These are phyloP conservation scores for Tephrocybe rancida DNA, from an alignment of 768 basidiomycete genomes.

Conservation along the genomic window DNA sequence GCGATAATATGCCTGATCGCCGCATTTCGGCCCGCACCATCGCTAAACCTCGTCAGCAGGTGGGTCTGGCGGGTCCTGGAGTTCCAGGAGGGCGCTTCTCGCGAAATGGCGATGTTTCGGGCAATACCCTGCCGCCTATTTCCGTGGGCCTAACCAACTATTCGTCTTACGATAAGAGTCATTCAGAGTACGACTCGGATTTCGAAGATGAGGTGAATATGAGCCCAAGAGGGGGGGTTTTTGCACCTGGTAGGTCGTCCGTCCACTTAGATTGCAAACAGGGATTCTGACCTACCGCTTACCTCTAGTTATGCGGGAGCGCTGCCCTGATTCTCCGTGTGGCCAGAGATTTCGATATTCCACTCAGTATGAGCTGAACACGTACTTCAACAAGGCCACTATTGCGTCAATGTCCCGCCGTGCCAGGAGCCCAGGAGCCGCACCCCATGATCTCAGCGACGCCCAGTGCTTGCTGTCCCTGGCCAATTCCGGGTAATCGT, in stretches of 20 bases:
- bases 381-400: not conserved
- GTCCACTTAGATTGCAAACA: not conserved
- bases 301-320: not conserved
- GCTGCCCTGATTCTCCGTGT: not conserved
- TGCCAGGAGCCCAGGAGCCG: not conserved
- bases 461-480: not conserved
- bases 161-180: not conserved
- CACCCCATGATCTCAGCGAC: not conserved
- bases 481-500: not conserved
- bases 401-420: not conserved
- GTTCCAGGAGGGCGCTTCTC: not conserved
- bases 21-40: not conserved
- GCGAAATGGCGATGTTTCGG: not conserved
- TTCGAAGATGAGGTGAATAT: not conserved
- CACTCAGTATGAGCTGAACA: not conserved
- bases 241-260: not conserved
- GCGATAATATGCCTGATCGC: too few species aligned
- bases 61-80: not conserved
- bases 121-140: too few species aligned
- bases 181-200: not conserved
- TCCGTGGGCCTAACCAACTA: not conserved
- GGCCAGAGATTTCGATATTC: not conserved
- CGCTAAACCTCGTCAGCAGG: not conserved
- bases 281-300: not conserved
- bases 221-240: too few species aligned